These are phyloP conservation scores for Ophiobolus disseminans DNA, from an alignment of 2,329 filamentous ascomycete genomes.

Conservation along the genomic window DNA sequence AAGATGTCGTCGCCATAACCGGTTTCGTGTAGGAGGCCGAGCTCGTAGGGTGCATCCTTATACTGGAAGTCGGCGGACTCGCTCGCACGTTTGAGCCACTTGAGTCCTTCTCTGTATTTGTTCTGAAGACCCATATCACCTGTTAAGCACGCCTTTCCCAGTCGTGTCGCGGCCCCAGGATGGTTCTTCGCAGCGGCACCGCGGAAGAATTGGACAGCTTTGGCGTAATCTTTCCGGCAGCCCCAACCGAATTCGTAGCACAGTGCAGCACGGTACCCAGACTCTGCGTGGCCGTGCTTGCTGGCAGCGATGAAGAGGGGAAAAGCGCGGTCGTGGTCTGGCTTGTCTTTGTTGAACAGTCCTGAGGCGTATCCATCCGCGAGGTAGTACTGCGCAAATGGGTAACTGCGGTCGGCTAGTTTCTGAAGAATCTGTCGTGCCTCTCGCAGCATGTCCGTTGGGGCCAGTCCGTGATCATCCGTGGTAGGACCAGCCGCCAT, in stretches of 20 bases:
- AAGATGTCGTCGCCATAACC: conserved; percentile 97
- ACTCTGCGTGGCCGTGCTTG: conserved; percentile 97
- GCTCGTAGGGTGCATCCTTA: conserved; percentile 89
- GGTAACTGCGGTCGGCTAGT: conserved; percentile 85
- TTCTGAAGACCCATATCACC: conserved; percentile 86
- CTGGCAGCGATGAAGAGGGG: conserved; percentile 90
- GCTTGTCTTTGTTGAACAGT: conserved; percentile 91
- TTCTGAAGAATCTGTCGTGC: conserved; percentile 88
- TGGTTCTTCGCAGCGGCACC: conserved; percentile 92
- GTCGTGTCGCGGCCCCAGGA: conserved; percentile 89
- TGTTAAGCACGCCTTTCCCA: conserved; percentile 87
- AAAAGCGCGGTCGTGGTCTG: conserved; percentile 90
- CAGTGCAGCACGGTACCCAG: conserved; percentile 88
- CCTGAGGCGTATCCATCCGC: conserved; percentile 94
- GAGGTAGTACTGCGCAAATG: conserved; percentile 97
- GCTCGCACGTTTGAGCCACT: conserved; percentile 93
- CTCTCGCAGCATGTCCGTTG: conserved; percentile 77
- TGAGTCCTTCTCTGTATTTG: conserved; percentile 87
- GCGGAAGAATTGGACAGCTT: conserved; percentile 92
- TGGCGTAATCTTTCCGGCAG: conserved; percentile 84
- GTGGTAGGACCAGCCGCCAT: conserved; percentile 35
- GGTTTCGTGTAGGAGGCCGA: conserved; percentile 85
- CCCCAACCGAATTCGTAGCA: conserved; percentile 99
- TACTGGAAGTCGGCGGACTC: conserved; percentile 92
- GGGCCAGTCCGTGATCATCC: conserved; percentile 54